Evolutionary conservation across 2,329 filamentous ascomycete species (phyloP).

Genomic region (Sporothrix pseudoabietina): DNA sequence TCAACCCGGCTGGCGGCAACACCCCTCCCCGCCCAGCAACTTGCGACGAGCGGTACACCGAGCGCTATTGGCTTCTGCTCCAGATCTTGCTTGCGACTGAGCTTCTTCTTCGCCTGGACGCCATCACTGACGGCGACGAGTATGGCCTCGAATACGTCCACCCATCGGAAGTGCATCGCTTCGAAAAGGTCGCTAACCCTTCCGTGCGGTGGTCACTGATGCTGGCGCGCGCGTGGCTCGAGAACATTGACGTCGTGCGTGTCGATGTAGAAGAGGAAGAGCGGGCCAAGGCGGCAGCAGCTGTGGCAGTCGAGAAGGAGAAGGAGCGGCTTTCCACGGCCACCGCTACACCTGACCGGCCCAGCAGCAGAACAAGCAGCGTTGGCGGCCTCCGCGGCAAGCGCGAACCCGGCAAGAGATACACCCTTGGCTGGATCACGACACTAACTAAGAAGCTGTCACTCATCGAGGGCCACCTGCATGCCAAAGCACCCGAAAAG

Average conservation of each 20-base stretch:
- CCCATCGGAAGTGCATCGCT: conserved; percentile 60
- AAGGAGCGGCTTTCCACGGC: conserved; percentile 4
- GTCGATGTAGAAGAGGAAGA: conserved; percentile 34
- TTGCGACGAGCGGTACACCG: conserved; percentile 58
- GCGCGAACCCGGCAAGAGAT: conserved; percentile 39
- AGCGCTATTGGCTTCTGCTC: conserved; percentile 67
- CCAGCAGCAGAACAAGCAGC: conserved; percentile 24
- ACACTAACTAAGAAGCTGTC: conserved; percentile 59
- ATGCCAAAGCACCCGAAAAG: conserved; percentile 37
- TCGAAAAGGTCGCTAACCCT: conserved; percentile 62
- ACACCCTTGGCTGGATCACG: conserved; percentile 56
- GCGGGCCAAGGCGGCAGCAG: neutral
- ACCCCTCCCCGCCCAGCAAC: conserved; percentile 54
- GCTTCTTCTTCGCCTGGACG: conserved; percentile 65
- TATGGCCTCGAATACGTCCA: conserved; percentile 54
- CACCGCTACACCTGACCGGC: neutral
- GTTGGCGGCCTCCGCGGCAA: conserved; percentile 36
- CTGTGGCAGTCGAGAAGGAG: neutral
- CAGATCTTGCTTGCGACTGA: conserved; percentile 67
- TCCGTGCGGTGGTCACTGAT: conserved; percentile 69
- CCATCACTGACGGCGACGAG: conserved; percentile 63
- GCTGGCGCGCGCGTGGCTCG: conserved; percentile 66
- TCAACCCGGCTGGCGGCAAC: conserved; percentile 37
- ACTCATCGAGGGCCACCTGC: conserved; percentile 39
- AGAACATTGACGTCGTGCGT: conserved; percentile 60